Percentiles rank a stretch among this genome's conserved stretches.
Conservation (phyloP, 148 eudicot species). For the Rhododendron ferrugineum region DNA sequence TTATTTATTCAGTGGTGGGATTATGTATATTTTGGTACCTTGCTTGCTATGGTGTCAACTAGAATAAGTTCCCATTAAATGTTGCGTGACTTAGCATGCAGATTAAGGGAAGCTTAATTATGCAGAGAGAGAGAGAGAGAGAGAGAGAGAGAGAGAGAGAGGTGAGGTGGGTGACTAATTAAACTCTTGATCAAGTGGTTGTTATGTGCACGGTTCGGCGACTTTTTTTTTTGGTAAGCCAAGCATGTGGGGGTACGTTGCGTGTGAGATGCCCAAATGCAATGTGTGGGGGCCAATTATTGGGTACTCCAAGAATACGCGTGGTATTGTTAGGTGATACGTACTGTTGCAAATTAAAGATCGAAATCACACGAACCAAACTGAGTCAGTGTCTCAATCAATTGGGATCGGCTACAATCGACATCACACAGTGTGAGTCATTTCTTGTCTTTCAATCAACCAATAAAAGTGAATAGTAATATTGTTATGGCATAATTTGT, state of each 20-base stretch:
- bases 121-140: neutral
- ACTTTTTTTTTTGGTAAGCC: neutral
- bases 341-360: no score
- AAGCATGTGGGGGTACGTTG: slow-evolving; percentile 24
- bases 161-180: neutral
- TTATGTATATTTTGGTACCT: neutral
- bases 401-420: no score
- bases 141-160: neutral
- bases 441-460: no score
- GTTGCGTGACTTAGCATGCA: slow-evolving; percentile 5
- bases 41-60: neutral
- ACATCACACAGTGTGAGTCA: no score
- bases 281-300: neutral
- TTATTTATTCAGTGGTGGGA: neutral
- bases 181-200: slow-evolving; percentile 16
- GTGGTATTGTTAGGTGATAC: neutral
- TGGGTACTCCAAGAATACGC: no score
- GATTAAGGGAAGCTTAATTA: slow-evolving; percentile 1
- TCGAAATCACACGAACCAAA: no score
- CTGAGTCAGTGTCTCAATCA: no score
- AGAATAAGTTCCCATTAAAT: slow-evolving; percentile 1
- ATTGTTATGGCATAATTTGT: no score
- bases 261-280: slow-evolving; percentile 22
- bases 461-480: neutral
- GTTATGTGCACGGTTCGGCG: slow-evolving; percentile 31